Base-by-base conservation (phyloP, 1,284 basidiomycete species). In the Ustilago esculenta region DNA sequence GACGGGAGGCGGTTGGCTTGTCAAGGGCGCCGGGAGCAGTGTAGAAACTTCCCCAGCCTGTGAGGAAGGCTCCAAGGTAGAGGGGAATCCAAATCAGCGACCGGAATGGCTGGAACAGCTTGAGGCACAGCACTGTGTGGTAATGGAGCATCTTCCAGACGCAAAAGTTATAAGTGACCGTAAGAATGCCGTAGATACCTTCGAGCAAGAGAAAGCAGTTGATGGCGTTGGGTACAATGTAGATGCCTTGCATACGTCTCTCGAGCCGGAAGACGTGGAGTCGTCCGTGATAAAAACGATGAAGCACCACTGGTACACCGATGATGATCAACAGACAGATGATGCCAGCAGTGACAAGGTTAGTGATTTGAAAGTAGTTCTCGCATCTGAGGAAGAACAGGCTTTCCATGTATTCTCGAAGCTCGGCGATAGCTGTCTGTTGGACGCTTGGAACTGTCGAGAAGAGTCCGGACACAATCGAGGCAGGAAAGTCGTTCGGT, bases 11-110 rank as follows among this genome's bases (percentile, higher is more conserved):
- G n/a, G 63, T 42, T 2, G 68, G 64, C 34, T 55, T 61, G 41
- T 76, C 74, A 5, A 76, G 61, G n/a, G 73, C 66, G 10, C 73
- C 74, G 3, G 74, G 73, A 11, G 74, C 74, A 1, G 74, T 73
- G 45, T 75, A 76, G 55, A 76, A 73, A 20, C 66, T 71, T 14
- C 74, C 74, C 70, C 73, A 73, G 2, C 73, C 73, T 6, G 74
- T 74, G 17, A 75, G 30, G 30, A 72, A 75, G 12, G 73, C 70
- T 7, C 65, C 70, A 15, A 65, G 42, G 43, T 58, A 68, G 17
- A 73, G 66, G 5, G 70, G 70, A 27, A 73, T 61, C 70, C 70
- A 73, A 12, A 59, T 45, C 17, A 69, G 29, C 3, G 23, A 34
- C 14, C 57, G 27, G 8, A 59, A 53, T 8, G 58, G 30, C 10